Base-by-base conservation (phyloP, 2,329 filamentous ascomycete species). In the Penicillium glabrum region DNA sequence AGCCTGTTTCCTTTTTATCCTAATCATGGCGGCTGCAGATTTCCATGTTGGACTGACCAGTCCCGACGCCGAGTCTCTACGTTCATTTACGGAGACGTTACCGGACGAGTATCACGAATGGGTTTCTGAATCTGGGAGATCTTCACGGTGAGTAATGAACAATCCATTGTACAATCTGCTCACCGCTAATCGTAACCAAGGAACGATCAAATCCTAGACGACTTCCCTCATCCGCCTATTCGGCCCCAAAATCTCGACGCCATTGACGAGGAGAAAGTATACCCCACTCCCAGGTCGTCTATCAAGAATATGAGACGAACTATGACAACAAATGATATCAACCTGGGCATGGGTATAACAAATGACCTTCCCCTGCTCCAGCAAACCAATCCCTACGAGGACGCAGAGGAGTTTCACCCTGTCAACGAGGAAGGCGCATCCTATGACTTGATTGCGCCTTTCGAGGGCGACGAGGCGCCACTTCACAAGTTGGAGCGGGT, bases 401-500 rank as follows among this genome's bases (percentile, higher is more conserved):
- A 62, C 9, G 62, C 62, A 9, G 63, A 66, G 11, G 60, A 69
- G 16, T 70, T 66, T 29, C 61, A 71, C n/a, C 68, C 68, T 0
- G 59, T 72, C 21, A 68, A 67, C 5, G 71, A 74, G 54, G 66
- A 72, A 27, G 71, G 65, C 7, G 61, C 62, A 16, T 75, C 70
- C 2, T 75, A 72, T 55, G 70, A 74, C 53, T 61, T 75, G 11
- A 67, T 75, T 24, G 67, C 67, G n/a, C 72, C 72, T 1, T 67
- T 66, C 29, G 67, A 70, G 5, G 58, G 59, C 7, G 51, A 63
- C 3, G 64, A 70, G 16, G 56, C 62, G 9, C 69, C 72, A 14
- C 52, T 65, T 1, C 69, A 85, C 66, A 84, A 82, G 2, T 75
- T 91, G 0, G 89, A 90, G 70, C 75, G 77, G n/a, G 82, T 85